Base-by-base conservation (phyloP, 2,329 filamentous ascomycete species). In the Stachybotrys echinatus region DNA sequence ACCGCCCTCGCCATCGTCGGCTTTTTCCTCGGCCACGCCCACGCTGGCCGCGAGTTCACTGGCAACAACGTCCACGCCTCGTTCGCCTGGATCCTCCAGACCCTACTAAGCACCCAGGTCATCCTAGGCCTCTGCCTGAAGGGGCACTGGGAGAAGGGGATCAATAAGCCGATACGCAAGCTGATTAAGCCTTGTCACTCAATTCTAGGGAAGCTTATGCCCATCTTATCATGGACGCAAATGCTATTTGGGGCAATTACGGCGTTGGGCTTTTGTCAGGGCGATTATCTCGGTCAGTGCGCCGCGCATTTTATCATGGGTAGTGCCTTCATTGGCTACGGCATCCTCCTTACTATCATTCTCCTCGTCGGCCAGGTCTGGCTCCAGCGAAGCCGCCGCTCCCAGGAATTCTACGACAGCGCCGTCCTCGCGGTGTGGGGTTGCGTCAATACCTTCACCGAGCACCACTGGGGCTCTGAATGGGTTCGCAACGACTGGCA, bases 241-340 rank as follows among this genome's bases (percentile, higher is more conserved):
- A 95, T 99, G 84, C 66, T 99, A 6, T 96, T 99, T 68, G 94
- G 94, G 47, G 94, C 91, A 38, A 96, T 99, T 62, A 92, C 92
- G 0, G 79, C 88, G 4, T 76, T 96, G 50, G 94, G 94, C 20
- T 97, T 96, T 74, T 99, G 94, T 68, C 88, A 90, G 57, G 90
- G 79, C 49, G 92, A 97, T 50, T 92, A 99, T 64, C 67, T 91
- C 1, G 92, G 92, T 23, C 94, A 99, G 69, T 99, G 94, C 69
- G 73, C 89, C 40, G 94, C 94, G 2, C 94, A 99, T 69, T 99
- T 97, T 69, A 99, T 97, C 68, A 99, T 99, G 94, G 94, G 94
- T 42, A 87, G 88, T 58, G 92, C 92, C 1, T 99, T 99, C 65
- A 92, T 99, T 58, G 94, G 80, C 23, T 99, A 99, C 62, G 94